Percentiles rank a stretch among this genome's conserved stretches.
Conservation (phyloP, 2,329 filamentous ascomycete species). For the Alternaria brassicicola region DNA sequence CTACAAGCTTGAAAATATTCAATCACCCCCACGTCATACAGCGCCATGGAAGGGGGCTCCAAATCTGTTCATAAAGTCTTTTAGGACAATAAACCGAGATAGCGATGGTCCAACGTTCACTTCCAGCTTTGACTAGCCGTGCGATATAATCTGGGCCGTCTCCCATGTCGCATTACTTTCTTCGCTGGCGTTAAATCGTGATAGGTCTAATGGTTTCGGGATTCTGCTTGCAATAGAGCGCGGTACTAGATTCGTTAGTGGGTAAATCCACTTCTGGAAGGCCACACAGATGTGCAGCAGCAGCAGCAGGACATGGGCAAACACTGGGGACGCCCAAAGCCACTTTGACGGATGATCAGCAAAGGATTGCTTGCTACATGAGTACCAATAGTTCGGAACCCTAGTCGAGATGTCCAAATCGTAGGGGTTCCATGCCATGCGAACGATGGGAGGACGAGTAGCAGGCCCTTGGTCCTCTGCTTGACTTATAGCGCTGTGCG, state of each 20-base stretch:
- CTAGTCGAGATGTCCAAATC: slow-evolving; percentile 15
- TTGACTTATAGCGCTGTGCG: slow-evolving; percentile 34
- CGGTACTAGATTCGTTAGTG: slow-evolving; percentile 2
- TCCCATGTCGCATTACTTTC: background rate
- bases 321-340: slow-evolving; percentile 40
- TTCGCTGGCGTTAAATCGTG: slow-evolving; percentile 1
- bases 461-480: slow-evolving; percentile 16
- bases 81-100: background rate
- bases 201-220: slow-evolving; percentile 1
- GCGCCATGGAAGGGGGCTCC: background rate
- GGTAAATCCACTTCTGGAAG: slow-evolving; percentile 37
- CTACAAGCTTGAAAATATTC: slow-evolving; percentile 3
- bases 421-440: slow-evolving; percentile 22
- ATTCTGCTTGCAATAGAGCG: background rate
- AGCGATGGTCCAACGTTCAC: background rate
- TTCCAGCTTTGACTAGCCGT: background rate
- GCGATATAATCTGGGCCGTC: background rate
- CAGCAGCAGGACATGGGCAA: slow-evolving; percentile 20
- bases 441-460: slow-evolving; percentile 24
- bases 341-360: slow-evolving; percentile 47
- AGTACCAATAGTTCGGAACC: slow-evolving; percentile 40
- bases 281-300: slow-evolving; percentile 24
- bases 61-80: background rate
- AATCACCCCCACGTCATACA: background rate
- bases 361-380: slow-evolving; percentile 28